These are phyloP conservation scores for Acer campestre DNA, from an alignment of 345 rosid species.

Conservation along the genomic window DNA sequence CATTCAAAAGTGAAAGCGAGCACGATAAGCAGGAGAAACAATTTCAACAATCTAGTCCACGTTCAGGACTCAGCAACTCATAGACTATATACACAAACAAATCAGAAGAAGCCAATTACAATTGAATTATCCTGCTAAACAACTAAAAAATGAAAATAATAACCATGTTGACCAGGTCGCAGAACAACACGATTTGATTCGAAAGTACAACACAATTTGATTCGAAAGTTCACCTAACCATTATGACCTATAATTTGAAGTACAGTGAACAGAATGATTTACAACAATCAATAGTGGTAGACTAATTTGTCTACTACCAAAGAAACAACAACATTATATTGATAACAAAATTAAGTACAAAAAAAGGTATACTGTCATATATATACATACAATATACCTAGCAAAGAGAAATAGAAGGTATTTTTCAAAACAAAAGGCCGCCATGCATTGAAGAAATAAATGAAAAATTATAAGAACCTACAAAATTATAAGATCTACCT, in stretches of 20 bases:
- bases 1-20: background rate
- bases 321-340: no score
- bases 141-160: conserved; percentile 2
- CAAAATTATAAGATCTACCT: conserved; percentile 42
- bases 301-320: no score
- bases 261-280: no score
- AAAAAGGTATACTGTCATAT: no score
- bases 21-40: conserved; percentile 7
- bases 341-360: no score
- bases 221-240: conserved; percentile 1
- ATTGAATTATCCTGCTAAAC: conserved; percentile 45
- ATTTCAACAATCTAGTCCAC: conserved; percentile 20
- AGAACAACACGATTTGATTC: conserved; percentile 16
- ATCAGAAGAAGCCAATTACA: conserved; percentile 49
- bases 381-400: background rate
- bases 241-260: no score
- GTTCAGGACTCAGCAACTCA: conserved; percentile 10
- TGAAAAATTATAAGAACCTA: background rate
- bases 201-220: no score
- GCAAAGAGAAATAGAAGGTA: conserved; percentile 1
- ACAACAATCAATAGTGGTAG: no score
- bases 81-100: conserved; percentile 24
- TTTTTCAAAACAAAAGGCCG: background rate
- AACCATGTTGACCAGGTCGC: background rate
- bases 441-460: background rate